Evolutionary conservation across 352 stramenopile genomes (phyloP).

Genomic region (Phytophthora agathidicida): DNA sequence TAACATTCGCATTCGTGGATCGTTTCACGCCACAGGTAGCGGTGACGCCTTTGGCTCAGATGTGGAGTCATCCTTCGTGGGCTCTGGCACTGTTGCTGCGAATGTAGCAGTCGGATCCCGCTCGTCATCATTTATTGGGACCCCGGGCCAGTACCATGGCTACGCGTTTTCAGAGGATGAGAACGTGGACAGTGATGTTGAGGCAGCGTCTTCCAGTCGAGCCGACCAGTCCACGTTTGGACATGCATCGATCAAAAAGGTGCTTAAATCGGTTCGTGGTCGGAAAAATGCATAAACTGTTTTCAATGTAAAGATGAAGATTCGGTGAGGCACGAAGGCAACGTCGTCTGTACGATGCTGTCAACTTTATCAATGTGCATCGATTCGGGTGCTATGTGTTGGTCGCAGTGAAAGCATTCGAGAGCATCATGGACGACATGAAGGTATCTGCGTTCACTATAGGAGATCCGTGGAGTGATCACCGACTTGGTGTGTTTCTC

Average conservation of each 20-base stretch:
- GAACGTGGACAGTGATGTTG: conserved; percentile 71
- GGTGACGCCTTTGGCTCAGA: conserved; percentile 16
- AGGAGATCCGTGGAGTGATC: conserved; percentile 27
- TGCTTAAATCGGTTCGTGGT: conserved; percentile 78
- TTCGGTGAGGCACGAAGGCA: conserved; percentile 7
- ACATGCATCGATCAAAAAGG: conserved; percentile 67
- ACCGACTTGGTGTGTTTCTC: conserved; percentile 43
- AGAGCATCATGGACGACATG: conserved; percentile 4
- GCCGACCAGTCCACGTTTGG: conserved; percentile 19
- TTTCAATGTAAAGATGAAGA: conserved; percentile 14
- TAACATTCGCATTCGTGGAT: conserved; percentile 62
- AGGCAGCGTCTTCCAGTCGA: conserved; percentile 45
- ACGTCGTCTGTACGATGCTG: conserved; percentile 12
- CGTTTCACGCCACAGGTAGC: conserved; percentile 47
- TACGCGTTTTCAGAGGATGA: conserved; percentile 86
- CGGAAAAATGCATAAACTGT: conserved; percentile 65
- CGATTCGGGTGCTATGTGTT: neutral
- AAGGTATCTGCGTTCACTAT: conserved; percentile 30
- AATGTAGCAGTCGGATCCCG: conserved; percentile 7
- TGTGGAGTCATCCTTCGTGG: conserved; percentile 25
- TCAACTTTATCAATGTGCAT: conserved; percentile 4
- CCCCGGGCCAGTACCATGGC: conserved; percentile 54
- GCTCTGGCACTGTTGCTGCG: conserved; percentile 10
- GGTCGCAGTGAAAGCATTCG: neutral
- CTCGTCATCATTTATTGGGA: conserved; percentile 18